Conservation (phyloP, 805 yeast species). For the Candida andamanensis region DNA sequence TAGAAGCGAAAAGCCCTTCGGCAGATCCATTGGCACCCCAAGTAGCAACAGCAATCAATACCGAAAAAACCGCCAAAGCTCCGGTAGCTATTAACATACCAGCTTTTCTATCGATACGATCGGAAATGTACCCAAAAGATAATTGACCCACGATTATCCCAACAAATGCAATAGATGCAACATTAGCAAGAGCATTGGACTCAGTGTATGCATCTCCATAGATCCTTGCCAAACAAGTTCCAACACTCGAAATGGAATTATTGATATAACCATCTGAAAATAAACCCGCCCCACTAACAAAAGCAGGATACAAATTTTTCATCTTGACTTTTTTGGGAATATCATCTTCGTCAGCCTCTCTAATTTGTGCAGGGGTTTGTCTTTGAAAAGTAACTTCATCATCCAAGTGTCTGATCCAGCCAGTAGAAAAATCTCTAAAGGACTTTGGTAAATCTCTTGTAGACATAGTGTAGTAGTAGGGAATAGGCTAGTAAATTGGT, state of each 20-base stretch:
- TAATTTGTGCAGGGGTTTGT: slow-evolving; percentile 17
- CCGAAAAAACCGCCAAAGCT: slow-evolving; percentile 71
- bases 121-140: slow-evolving; percentile 74
- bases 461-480: slow-evolving; percentile 19
- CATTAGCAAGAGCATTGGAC: slow-evolving; percentile 71
- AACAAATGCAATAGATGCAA: slow-evolving; percentile 82
- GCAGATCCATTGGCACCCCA: slow-evolving; percentile 77
- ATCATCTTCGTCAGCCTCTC: slow-evolving; percentile 15
- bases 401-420: slow-evolving; percentile 38
- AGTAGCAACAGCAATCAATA: slow-evolving; percentile 69
- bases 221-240: slow-evolving; percentile 59
- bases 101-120: slow-evolving; percentile 70
- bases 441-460: slow-evolving; percentile 50
- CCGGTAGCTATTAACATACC: slow-evolving; percentile 80
- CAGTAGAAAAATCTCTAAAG: slow-evolving; percentile 29
- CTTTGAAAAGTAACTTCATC: slow-evolving; percentile 41
- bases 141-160: slow-evolving; percentile 90
- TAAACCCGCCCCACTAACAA: slow-evolving; percentile 87
- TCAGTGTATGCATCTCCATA: slow-evolving; percentile 60
- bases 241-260: slow-evolving; percentile 74
- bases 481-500: too few relatives aligned
- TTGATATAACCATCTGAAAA: slow-evolving; percentile 93
- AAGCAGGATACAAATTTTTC: slow-evolving; percentile 51
- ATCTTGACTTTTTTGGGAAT: slow-evolving; percentile 13
- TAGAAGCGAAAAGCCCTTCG: slow-evolving; percentile 74